These are phyloP conservation scores for Aspergillus cristatus DNA, from an alignment of 495 filamentous ascomycete genomes.

Conservation along the genomic window DNA sequence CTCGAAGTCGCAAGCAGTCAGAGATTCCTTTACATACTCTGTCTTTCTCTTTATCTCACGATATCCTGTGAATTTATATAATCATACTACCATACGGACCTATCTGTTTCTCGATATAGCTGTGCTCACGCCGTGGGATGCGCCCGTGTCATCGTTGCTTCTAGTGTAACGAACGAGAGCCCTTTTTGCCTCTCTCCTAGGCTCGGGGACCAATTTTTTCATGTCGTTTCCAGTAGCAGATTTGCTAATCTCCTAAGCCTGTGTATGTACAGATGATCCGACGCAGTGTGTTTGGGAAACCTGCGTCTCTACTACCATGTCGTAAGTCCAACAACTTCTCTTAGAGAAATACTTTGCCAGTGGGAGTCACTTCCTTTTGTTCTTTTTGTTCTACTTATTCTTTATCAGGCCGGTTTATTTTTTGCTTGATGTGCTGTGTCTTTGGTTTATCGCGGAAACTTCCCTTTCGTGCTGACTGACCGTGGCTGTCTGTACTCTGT, in stretches of 20 bases:
- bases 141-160: slow-evolving; percentile 36
- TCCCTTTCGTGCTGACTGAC: neutral
- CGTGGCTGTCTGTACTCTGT: slow-evolving; percentile 1
- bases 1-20: too few species aligned
- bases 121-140: slow-evolving; percentile 29
- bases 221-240: slow-evolving; percentile 29
- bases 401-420: neutral
- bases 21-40: too few species aligned
- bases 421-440: too few species aligned
- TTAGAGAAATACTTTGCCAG: too few species aligned
- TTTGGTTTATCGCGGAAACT: too few species aligned
- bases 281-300: slow-evolving; percentile 31
- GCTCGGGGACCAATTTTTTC: slow-evolving; percentile 25
- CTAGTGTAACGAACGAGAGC: slow-evolving; percentile 29
- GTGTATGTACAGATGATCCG: slow-evolving; percentile 39
- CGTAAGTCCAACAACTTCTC: slow-evolving; percentile 37
- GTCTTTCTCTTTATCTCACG: too few species aligned
- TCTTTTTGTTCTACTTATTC: too few species aligned
- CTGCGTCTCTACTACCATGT: slow-evolving; percentile 37
- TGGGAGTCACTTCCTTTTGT: too few species aligned
- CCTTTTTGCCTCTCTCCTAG: slow-evolving; percentile 17
- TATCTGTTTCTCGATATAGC: slow-evolving; percentile 21
- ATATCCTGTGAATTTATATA: too few species aligned
- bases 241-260: slow-evolving; percentile 33
- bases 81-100: too few species aligned